Evolutionary conservation across 1,284 basidiomycete species (phyloP), one percentile per base, ranked within the genome.

Genomic region (Tylopilus sp.): DNA sequence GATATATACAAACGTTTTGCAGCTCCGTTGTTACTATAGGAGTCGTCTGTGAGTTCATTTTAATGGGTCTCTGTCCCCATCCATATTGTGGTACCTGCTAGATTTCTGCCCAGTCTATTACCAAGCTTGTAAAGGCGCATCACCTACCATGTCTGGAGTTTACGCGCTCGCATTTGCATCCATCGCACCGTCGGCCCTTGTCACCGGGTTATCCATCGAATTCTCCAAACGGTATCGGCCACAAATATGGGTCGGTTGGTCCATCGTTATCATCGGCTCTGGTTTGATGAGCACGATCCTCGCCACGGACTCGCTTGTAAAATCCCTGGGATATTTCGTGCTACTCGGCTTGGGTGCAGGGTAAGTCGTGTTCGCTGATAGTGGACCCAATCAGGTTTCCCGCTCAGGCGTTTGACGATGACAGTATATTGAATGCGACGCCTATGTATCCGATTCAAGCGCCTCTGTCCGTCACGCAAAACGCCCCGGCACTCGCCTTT

Each of bases 401-500:
- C 17, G 5, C 33, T 35, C 28, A 29, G 11, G 28, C 11, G 28
- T 10, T 24, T 2, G 25, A 17, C 10, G 3, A 5, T 22, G 14
- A 11, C 5, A 54, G 56, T 3, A 24, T 43, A 4, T 2, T 57
- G 36, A 20, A 7, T n/a, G 43, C 44, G 5, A 57, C 50, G 17
- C 19, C 44, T 1, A 32, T 48, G 50, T 67, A 60, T 47, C 64
- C 67, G 2, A 61, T 74, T 24, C 67, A 73, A n/a, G 72, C 75
- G 4, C 73, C 74, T 0, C 56, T 75, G 0, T 64, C 66, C 2
- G 58, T 68, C 2, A 49, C 56, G 2, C 48, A 64, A 31, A 73
- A 70, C 50, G 72, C 72, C 8, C 59, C 58, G 20, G 69, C 70
- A 0, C 58, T 73, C 20, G 65, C 69, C 1, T 64, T 72, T 46